phyloP scores from a whole-genome alignment of 441 rosid species.

The Populus hybrid region DNA sequence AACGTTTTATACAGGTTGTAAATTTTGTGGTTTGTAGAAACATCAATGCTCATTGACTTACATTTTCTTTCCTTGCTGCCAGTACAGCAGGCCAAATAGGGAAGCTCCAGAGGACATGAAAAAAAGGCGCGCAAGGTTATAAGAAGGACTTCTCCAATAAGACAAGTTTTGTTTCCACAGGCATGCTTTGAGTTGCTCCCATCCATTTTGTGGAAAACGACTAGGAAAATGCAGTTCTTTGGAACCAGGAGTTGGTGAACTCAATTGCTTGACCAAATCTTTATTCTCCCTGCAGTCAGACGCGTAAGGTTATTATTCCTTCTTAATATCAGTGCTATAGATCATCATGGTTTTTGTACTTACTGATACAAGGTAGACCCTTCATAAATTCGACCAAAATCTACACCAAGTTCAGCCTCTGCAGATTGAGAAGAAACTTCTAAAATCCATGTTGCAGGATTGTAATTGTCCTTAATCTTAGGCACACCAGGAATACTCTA shows the following conservation, averaged over 20 bases:
- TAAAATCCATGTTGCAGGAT: conserved; percentile 36
- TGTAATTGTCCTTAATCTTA: conserved; percentile 19
- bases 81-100: conserved; percentile 28
- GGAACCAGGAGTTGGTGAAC: conserved; percentile 46
- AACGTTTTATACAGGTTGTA: neutral
- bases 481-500: conserved; percentile 22
- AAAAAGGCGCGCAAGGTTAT: conserved; percentile 25
- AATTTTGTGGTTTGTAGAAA: neutral
- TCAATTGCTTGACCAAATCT: conserved; percentile 59
- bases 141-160: conserved; percentile 31
- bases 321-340: neutral
- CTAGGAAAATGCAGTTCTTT: conserved; percentile 59
- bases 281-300: conserved; percentile 55
- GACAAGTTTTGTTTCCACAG: conserved; percentile 50
- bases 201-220: conserved; percentile 39
- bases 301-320: neutral
- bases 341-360: neutral
- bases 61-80: conserved; percentile 30
- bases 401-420: conserved; percentile 22
- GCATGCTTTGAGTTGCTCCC: conserved; percentile 45
- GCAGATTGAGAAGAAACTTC: conserved; percentile 25
- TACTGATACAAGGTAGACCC: conserved; percentile 20
- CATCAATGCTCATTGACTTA: neutral
- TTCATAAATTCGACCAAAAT: conserved; percentile 22
- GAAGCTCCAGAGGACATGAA: conserved; percentile 24